Base-by-base conservation (phyloP, 148 eudicot species). In the Chenopodium album region DNA sequence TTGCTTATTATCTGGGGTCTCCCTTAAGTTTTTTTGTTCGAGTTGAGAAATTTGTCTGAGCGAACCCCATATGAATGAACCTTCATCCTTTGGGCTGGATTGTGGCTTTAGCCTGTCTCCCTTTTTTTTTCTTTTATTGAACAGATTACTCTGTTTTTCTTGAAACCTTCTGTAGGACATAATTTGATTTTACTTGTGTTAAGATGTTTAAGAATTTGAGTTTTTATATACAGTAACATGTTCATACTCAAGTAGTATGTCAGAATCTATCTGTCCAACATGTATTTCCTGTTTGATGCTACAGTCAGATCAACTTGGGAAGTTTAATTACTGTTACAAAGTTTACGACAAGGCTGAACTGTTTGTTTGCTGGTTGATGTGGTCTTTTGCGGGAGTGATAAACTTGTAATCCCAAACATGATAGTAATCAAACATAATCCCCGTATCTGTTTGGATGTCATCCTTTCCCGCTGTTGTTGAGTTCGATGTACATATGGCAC, bases 171-270 rank as follows among this genome's bases (percentile, higher is more conserved):
- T 32, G 9, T 68, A 76, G 66, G 28, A 32, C 83, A 50, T 48
- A 9, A 65, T 12, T 68, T 26, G 75, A 76, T 81, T 14, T 26
- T 69, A 75, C 66, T 64, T 73, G 34, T 47, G 56, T 69, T 23
- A 41, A 80, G 75, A 37, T 76, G 75, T 81, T 76, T 46, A 68
- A 76, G 75, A 68, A 44, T 66, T 75, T 76, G 54, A 9, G 73
- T 31, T 44, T 67, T 17, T 26, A 34, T 62, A 50, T 41, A 41
- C 44, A 41, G 44, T 41, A 41, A 4, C 4, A 17, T 17, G 17
- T 56, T 59, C 20, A 59, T 59, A 16, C 0, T 26, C 17, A 34
- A 59, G 7, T 68, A 62, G 26, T 22, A 76, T 76, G 37, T 56
- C 46, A 17, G n/a, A 60, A 10, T 60, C 12, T 20, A 22, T 41